These are phyloP conservation scores for Pyronema omphalodes DNA, from an alignment of 495 filamentous ascomycete genomes.

Conservation along the genomic window DNA sequence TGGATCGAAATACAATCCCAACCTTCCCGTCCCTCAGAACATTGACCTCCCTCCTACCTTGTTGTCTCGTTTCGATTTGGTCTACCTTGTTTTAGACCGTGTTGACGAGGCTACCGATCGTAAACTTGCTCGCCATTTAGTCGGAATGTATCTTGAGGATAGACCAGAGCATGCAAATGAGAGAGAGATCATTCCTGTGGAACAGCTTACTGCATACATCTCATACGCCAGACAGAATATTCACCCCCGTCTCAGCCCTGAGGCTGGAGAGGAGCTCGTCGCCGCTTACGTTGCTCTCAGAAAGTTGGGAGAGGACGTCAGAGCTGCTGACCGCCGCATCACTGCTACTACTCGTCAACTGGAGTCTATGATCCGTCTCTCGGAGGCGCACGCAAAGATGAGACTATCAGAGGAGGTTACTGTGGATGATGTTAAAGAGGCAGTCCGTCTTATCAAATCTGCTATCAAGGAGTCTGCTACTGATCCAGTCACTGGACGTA, in stretches of 20 bases:
- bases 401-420: conserved; percentile 61
- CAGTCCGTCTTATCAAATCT: conserved; percentile 73
- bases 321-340: conserved; percentile 81
- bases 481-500: conserved; percentile 73
- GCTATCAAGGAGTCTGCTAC: conserved; percentile 97
- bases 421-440: conserved; percentile 68
- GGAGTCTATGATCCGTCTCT: conserved; percentile 91
- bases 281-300: conserved; percentile 89
- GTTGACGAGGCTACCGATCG: conserved; percentile 79
- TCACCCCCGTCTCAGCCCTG: conserved; percentile 59
- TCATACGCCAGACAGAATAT: conserved; percentile 82
- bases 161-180: conserved; percentile 65
- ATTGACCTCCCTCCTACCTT: conserved; percentile 93
- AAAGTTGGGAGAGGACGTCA: conserved; percentile 85
- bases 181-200: conserved; percentile 40
- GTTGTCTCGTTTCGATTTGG: conserved; percentile 86
- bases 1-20: conserved; percentile 90
- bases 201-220: conserved; percentile 92
- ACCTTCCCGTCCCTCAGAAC: conserved; percentile 88
- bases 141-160: conserved; percentile 95
- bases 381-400: conserved; percentile 97
- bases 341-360: conserved; percentile 92
- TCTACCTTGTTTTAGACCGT: conserved; percentile 88
- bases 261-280: conserved; percentile 63
- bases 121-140: conserved; percentile 72